Evolutionary conservation across 768 basidiomycete species (phyloP).

Genomic region (Amanita brunnescens): DNA sequence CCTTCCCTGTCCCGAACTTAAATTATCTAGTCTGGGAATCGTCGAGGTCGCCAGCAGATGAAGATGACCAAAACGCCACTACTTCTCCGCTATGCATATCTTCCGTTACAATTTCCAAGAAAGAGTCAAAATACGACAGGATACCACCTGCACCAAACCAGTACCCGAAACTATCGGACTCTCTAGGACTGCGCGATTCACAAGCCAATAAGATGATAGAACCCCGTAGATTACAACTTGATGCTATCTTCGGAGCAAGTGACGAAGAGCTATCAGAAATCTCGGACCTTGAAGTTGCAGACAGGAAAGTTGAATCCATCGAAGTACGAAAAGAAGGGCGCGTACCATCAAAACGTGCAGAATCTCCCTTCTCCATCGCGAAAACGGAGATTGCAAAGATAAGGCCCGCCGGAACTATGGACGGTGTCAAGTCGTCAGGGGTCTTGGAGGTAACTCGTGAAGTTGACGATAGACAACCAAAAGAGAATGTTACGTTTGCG

Average conservation of each 20-base stretch:
- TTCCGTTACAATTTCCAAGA: not conserved
- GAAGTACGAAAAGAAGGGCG: not conserved
- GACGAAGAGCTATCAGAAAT: constrained; percentile 20
- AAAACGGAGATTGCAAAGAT: not conserved
- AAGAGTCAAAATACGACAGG: not conserved
- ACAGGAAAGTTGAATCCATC: not conserved
- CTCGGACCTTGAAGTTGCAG: constrained; percentile 11
- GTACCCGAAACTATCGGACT: not conserved
- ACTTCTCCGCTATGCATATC: not conserved
- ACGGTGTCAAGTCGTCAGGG: not conserved
- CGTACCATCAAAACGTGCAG: not conserved
- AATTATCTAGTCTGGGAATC: constrained; percentile 7
- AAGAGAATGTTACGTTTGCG: not conserved
- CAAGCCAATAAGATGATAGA: not conserved
- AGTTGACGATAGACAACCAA: too few species aligned
- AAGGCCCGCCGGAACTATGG: not conserved
- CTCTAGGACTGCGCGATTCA: not conserved
- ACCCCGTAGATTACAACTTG: constrained; percentile 7
- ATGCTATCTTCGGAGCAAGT: constrained; percentile 15
- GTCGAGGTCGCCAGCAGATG: not conserved
- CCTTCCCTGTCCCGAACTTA: not conserved
- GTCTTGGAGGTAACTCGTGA: not conserved
- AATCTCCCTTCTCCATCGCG: too few species aligned
- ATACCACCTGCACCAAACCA: not conserved
- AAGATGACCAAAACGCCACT: not conserved